A percentile compares a stretch with the other conserved stretches of the same genome.
These are phyloP conservation scores for Arthrobotrys conoides DNA, from an alignment of 2,329 filamentous ascomycete genomes.

Conservation along the genomic window DNA sequence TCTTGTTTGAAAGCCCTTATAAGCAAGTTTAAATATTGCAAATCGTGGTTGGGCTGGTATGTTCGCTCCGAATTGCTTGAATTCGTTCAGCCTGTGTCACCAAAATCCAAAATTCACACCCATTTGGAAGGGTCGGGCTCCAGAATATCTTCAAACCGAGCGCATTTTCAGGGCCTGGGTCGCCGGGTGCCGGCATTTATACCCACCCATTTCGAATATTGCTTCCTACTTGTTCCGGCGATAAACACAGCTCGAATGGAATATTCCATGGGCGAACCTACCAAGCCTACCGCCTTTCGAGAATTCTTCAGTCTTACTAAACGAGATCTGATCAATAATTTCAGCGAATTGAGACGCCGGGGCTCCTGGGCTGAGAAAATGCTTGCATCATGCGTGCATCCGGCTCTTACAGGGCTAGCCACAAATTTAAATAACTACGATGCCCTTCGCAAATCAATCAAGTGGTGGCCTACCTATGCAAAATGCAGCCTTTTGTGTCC, in stretches of 20 bases:
- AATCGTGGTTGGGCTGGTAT: neutral
- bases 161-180: neutral
- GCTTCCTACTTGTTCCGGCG: slow-evolving; percentile 7
- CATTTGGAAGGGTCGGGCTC: neutral
- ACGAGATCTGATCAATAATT: slow-evolving; percentile 13
- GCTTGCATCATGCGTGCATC: slow-evolving; percentile 23
- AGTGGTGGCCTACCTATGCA: slow-evolving; percentile 6
- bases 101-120: neutral
- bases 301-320: slow-evolving; percentile 22
- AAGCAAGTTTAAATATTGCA: neutral
- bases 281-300: neutral
- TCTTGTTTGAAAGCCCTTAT: neutral
- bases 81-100: slow-evolving; percentile 15
- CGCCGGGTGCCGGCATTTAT: neutral
- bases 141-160: neutral
- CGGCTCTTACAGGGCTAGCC: slow-evolving; percentile 34
- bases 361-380: slow-evolving; percentile 12
- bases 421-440: slow-evolving; percentile 9
- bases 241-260: slow-evolving; percentile 15
- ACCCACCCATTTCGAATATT: slow-evolving; percentile 5
- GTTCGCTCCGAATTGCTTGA: slow-evolving; percentile 15
- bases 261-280: neutral
- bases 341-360: slow-evolving; percentile 27
- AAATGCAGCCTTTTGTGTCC: slow-evolving; percentile 37
- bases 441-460: slow-evolving; percentile 18